Conservation (phyloP, 2,329 filamentous ascomycete genomes). For the Phyllosticta citrichinensis region DNA sequence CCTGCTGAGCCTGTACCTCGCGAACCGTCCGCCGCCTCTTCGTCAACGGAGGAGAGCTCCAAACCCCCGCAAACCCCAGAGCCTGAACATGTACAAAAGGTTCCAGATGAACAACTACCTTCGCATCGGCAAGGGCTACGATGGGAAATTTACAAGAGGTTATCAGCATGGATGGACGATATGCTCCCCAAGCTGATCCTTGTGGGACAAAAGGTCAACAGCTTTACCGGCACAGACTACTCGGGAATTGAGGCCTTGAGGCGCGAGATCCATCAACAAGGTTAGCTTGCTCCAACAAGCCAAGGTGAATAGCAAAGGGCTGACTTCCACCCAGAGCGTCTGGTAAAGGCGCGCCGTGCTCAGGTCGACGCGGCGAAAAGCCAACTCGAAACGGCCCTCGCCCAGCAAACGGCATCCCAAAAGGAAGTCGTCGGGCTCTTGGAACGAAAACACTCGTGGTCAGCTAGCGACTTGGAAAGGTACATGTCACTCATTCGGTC, state of each 20-base stretch:
- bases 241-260: conserved; percentile 83
- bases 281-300: conserved; percentile 24
- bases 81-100: conserved; percentile 19
- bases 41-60: not conserved
- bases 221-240: conserved; percentile 79
- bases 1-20: not conserved
- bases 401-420: conserved; percentile 76
- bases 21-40: not conserved
- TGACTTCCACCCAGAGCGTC: conserved; percentile 34
- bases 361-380: conserved; percentile 62
- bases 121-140: conserved; percentile 44
- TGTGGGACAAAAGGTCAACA: conserved; percentile 82
- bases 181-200: conserved; percentile 75
- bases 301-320: not conserved
- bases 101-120: conserved; percentile 36
- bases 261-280: conserved; percentile 59
- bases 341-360: conserved; percentile 49
- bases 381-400: conserved; percentile 73
- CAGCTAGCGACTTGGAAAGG: conserved; percentile 74
- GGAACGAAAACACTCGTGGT: conserved; percentile 90
- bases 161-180: conserved; percentile 75
- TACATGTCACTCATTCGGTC: conserved; percentile 88
- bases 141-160: conserved; percentile 49
- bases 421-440: conserved; percentile 91
- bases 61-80: not conserved